Evolutionary conservation across 129 eudicot genomes (phyloP).

Genomic region (Scalesia atractyloides): DNA sequence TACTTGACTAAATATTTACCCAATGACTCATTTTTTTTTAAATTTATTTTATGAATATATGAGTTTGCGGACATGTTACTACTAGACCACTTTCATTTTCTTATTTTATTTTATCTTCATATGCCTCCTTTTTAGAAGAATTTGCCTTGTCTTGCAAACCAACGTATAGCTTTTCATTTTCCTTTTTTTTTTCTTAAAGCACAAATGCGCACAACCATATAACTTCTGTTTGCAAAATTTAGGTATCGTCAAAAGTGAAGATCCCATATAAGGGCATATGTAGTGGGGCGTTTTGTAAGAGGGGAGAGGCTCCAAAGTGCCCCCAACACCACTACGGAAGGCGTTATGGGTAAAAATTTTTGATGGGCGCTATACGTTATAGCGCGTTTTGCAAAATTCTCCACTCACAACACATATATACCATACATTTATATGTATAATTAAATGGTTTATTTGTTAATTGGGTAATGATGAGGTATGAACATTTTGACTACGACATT

Average conservation of each 20-base stretch:
- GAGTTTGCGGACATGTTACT: constrained; percentile 33
- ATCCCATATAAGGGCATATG: neutral
- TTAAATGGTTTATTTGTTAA: no score
- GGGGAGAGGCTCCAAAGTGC: no score
- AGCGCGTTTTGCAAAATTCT: no score
- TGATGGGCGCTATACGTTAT: no score
- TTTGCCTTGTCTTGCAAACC: constrained; percentile 32
- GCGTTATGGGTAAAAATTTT: no score
- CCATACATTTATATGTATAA: no score
- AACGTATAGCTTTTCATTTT: constrained; percentile 10
- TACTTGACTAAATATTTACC: neutral
- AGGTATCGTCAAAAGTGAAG: neutral
- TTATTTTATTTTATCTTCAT: neutral
- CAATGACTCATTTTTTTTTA: neutral
- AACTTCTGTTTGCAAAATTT: neutral
- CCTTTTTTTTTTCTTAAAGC: neutral
- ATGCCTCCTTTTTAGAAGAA: constrained; percentile 26
- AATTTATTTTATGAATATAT: neutral
- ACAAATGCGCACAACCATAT: neutral
- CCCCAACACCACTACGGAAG: no score
- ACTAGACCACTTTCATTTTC: neutral
- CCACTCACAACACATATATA: no score
- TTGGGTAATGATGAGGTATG: no score
- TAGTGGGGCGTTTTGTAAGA: no score
- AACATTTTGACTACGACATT: no score